Evolutionary conservation across 1,284 basidiomycete genomes (phyloP).

Genomic region (Flammula alnicola): DNA sequence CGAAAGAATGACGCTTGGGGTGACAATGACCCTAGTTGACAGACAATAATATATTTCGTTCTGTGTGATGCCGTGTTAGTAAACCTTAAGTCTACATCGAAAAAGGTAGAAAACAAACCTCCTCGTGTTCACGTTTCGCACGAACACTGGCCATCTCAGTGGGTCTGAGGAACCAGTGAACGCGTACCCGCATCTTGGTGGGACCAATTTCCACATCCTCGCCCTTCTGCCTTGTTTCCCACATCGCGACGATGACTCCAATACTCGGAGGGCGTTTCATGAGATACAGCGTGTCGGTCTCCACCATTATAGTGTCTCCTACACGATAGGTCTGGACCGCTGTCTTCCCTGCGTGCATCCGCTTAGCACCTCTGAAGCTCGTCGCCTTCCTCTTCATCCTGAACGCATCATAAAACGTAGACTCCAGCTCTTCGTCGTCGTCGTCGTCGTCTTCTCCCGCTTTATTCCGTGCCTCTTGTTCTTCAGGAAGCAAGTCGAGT

Average conservation of each 20-base stretch:
- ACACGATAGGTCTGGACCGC: slow-evolving; percentile 46
- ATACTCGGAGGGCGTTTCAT: slow-evolving; percentile 57
- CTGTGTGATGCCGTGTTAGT: slow-evolving; percentile 39
- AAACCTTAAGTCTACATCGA: neutral
- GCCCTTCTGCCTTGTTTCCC: slow-evolving; percentile 49
- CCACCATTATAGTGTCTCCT: slow-evolving; percentile 70
- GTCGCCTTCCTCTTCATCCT: slow-evolving; percentile 37
- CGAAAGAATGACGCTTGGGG: slow-evolving; percentile 53
- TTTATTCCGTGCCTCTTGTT: slow-evolving; percentile 33
- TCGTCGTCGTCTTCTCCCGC: slow-evolving; percentile 29
- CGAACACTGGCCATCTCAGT: slow-evolving; percentile 60
- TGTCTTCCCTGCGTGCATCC: slow-evolving; percentile 21
- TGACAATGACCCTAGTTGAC: slow-evolving; percentile 47
- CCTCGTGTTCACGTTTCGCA: slow-evolving; percentile 56
- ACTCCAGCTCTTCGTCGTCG: slow-evolving; percentile 36
- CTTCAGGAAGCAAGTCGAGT: slow-evolving; percentile 42
- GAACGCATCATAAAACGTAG: slow-evolving; percentile 47
- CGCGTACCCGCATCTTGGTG: slow-evolving; percentile 51
- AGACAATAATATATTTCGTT: slow-evolving; percentile 75
- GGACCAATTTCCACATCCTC: slow-evolving; percentile 25
- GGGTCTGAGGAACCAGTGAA: slow-evolving; percentile 77
- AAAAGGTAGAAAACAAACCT: slow-evolving; percentile 44
- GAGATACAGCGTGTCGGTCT: slow-evolving; percentile 46
- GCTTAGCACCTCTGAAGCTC: slow-evolving; percentile 26
- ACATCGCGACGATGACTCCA: slow-evolving; percentile 68